Base-by-base conservation (phyloP, 805 yeast genomes). In the Metschnikowia kofuensis region DNA sequence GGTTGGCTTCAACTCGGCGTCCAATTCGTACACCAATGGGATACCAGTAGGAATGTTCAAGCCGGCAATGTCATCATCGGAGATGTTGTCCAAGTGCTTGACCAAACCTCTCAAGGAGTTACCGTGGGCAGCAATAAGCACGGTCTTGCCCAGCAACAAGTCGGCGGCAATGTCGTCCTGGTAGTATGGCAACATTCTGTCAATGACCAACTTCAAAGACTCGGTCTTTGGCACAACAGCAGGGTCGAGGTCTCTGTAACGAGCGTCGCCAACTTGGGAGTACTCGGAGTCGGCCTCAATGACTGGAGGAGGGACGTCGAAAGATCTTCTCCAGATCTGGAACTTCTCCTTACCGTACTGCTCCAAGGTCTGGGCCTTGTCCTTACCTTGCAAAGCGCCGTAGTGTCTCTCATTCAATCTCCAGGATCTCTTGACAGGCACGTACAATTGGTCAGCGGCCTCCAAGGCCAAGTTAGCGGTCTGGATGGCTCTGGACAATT, bases 11-110 rank as follows among this genome's bases (percentile, higher is more conserved):
- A 91, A 83, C 66, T 80, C 68, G 47, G 80, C 86, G 70, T 91
- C 97, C 68, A 91, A 84, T 78, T 92, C 97, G 78, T 87, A 92
- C 55, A 92, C 97, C 76, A 91, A 84, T 69, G 98, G 98, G 61
- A 91, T 92, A 80, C 97, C 98, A 63, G 97, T 91, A 75, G 98
- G 97, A 70, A 91, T 90, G 85, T 91, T 92, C 72, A 92, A 85
- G 60, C 85, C 89, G 52, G 97, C 92, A 69, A 91, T 92, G 60
- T 87, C 96, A 16, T 75, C 91, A 68, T 89, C 97, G 57, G 96
- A 85, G 71, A 92, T 89, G 67, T 82, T 80, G 78, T 92, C 97
- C 77, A 91, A 85, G 80, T 90, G 89, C 83, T 92, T 91, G 66
- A 92, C 97, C 60, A 91, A 78, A 60, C 89, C 97, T 82, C 98